These are phyloP conservation scores for Phialophora macrospora DNA, from an alignment of 2,329 filamentous ascomycete species.

Conservation along the genomic window DNA sequence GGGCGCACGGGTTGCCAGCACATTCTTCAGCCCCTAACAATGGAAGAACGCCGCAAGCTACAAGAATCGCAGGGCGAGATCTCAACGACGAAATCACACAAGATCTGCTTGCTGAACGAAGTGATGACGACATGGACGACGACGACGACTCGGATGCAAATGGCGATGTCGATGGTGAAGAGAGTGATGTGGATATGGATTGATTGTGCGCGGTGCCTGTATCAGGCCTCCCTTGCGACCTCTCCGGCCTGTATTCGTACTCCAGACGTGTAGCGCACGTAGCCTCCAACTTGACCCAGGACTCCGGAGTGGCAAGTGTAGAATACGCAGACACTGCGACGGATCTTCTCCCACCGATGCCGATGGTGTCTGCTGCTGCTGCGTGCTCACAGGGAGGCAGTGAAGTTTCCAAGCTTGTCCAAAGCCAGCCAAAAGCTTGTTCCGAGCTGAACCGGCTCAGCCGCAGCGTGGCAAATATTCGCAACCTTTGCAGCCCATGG, in stretches of 20 bases:
- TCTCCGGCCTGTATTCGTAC: neutral
- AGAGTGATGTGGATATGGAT: constrained; percentile 34
- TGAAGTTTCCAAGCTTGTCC: constrained; percentile 6
- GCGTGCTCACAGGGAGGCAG: neutral
- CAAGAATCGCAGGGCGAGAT: constrained; percentile 28
- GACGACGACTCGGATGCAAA: constrained; percentile 36
- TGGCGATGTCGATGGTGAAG: constrained; percentile 24
- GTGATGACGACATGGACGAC: constrained; percentile 38
- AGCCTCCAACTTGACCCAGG: neutral
- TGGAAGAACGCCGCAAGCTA: constrained; percentile 10
- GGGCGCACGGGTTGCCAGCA: constrained; percentile 12
- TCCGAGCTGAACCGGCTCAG: constrained; percentile 11
- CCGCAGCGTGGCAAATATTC: neutral
- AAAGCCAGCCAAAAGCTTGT: neutral
- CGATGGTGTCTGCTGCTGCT: neutral
- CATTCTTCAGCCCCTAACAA: constrained; percentile 1
- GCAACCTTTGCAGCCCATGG: neutral
- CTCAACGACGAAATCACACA: constrained; percentile 40
- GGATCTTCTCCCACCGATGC: neutral
- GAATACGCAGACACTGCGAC: neutral
- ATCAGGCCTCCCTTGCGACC: neutral
- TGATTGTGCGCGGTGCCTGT: neutral
- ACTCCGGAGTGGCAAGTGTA: neutral
- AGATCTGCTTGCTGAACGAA: constrained; percentile 40
- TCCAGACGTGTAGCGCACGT: neutral